Conservation (phyloP, 2,329 filamentous ascomycete species). For the Trichoderma endophyticum region DNA sequence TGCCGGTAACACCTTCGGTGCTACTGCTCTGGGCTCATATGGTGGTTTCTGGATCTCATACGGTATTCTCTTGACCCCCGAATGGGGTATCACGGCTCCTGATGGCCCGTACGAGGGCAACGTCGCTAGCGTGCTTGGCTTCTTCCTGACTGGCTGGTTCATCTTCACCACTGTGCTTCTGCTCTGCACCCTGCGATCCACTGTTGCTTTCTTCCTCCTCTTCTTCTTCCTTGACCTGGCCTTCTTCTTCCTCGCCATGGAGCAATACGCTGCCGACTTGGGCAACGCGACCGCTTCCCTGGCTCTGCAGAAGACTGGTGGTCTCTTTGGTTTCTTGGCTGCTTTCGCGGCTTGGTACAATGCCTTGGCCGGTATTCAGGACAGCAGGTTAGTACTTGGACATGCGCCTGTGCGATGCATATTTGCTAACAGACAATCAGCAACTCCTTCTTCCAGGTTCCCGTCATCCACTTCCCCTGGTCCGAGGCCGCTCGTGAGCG, state of each 20-base stretch:
- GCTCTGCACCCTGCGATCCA: constrained; percentile 72
- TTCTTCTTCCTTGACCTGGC: constrained; percentile 75
- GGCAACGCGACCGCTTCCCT: constrained; percentile 44
- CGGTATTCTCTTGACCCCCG: constrained; percentile 66
- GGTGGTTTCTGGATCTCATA: constrained; percentile 82
- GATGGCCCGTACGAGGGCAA: constrained; percentile 47
- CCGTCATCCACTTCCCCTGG: constrained; percentile 94
- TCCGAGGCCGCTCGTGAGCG: constrained; percentile 68
- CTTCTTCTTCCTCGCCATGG: constrained; percentile 69
- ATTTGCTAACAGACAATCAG: constrained; percentile 46
- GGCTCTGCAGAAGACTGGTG: constrained; percentile 65
- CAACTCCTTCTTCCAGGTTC: constrained; percentile 85
- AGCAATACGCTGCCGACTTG: constrained; percentile 56
- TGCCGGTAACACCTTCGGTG: constrained; percentile 83
- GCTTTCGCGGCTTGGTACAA: constrained; percentile 88
- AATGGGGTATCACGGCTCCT: constrained; percentile 55
- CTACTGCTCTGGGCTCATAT: constrained; percentile 75
- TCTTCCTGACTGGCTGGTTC: constrained; percentile 79
- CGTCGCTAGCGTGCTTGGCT: constrained; percentile 59
- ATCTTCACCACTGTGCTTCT: constrained; percentile 77
- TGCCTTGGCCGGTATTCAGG: constrained; percentile 76
- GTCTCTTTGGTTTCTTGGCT: constrained; percentile 74
- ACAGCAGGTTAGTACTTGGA: constrained; percentile 54
- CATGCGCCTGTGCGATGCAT: not conserved
- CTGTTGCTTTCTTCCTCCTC: constrained; percentile 71